Evolutionary conservation across 306 rosid genomes (phyloP).

Genomic region (Glycine latifolia): DNA sequence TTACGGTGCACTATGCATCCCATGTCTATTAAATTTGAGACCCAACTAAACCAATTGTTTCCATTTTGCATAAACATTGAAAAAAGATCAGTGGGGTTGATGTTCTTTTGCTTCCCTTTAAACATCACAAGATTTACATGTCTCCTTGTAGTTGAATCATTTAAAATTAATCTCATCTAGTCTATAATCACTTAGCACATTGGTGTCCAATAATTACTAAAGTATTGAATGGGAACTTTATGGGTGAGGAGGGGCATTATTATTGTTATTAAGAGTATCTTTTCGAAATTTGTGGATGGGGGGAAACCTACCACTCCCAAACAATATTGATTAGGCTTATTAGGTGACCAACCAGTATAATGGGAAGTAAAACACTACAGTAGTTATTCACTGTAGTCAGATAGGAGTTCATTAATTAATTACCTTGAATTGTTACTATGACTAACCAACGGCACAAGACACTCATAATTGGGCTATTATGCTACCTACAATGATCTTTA

Average conservation of each 20-base stretch:
- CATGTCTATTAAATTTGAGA: slow-evolving; percentile 45
- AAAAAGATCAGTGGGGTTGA: background rate
- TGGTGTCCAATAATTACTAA: slow-evolving; percentile 5
- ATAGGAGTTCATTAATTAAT: slow-evolving; percentile 20
- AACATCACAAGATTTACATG: slow-evolving; percentile 1
- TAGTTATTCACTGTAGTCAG: background rate
- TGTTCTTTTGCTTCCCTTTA: slow-evolving; percentile 31
- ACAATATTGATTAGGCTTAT: slow-evolving; percentile 41
- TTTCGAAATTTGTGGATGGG: slow-evolving; percentile 29
- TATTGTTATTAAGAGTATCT: slow-evolving; percentile 1
- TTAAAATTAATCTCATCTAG: slow-evolving; percentile 31
- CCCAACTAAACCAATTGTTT: slow-evolving; percentile 42
- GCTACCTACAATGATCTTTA: background rate
- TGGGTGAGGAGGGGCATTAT: slow-evolving; percentile 32
- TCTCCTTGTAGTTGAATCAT: slow-evolving; percentile 16
- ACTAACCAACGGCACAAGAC: slow-evolving; percentile 25
- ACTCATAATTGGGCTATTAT: slow-evolving; percentile 4
- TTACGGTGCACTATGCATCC: slow-evolving; percentile 24
- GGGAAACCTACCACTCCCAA: slow-evolving; percentile 37
- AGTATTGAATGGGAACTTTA: slow-evolving; percentile 40
- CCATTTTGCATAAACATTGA: background rate
- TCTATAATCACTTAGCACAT: background rate
- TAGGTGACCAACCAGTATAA: slow-evolving; percentile 43
- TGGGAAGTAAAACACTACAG: slow-evolving; percentile 1
- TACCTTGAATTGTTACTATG: slow-evolving; percentile 34